These are phyloP conservation scores for Apiospora kogelbergensis DNA, from an alignment of 2,329 filamentous ascomycete species.

Conservation along the genomic window DNA sequence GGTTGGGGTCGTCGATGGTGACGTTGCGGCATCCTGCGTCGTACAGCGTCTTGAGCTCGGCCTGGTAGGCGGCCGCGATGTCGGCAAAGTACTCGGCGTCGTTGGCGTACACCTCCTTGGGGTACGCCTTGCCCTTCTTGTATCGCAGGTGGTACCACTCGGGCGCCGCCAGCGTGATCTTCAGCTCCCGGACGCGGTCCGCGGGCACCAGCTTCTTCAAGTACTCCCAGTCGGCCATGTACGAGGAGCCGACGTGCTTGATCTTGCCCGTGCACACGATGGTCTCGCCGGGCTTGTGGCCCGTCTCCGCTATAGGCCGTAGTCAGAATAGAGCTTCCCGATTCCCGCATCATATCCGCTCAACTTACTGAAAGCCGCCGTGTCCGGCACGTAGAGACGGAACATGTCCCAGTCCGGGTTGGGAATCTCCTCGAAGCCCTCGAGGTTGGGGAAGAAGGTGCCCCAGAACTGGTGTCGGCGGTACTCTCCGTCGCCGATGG, in stretches of 20 bases:
- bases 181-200: conserved; percentile 58
- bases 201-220: conserved; percentile 50
- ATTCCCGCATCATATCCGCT: background rate
- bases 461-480: conserved; percentile 51
- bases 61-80: conserved; percentile 59
- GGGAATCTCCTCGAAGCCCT: conserved; percentile 44
- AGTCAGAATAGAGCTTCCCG: background rate
- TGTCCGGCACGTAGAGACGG: conserved; percentile 53
- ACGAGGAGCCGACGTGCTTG: conserved; percentile 43
- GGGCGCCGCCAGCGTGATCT: conserved; percentile 54
- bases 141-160: conserved; percentile 58
- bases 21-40: conserved; percentile 63
- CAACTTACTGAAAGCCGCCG: conserved; percentile 40
- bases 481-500: conserved; percentile 50
- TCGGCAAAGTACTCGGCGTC: conserved; percentile 65
- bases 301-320: conserved; percentile 36
- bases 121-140: conserved; percentile 56
- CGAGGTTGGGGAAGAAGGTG: conserved; percentile 43
- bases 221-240: conserved; percentile 42
- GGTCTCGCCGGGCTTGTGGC: conserved; percentile 46
- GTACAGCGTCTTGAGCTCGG: conserved; percentile 60
- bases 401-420: conserved; percentile 52
- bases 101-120: conserved; percentile 54
- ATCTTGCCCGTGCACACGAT: conserved; percentile 48
- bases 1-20: conserved; percentile 66